phyloP scores from a whole-genome alignment of 345 rosid genomes.

The Salix koriyanagi region DNA sequence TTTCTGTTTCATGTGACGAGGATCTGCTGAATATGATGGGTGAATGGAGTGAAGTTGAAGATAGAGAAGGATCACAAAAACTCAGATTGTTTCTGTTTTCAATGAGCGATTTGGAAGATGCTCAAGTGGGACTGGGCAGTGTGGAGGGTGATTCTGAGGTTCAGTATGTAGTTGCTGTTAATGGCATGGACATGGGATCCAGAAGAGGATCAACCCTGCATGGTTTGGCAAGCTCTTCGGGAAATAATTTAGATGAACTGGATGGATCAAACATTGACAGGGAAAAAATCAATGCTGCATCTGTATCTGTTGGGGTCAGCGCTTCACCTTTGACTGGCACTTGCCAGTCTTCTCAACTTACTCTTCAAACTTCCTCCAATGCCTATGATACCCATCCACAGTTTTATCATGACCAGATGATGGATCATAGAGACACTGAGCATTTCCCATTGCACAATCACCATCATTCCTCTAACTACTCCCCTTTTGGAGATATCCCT shows the following conservation, averaged over 20 bases:
- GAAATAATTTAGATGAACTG: conserved; percentile 50
- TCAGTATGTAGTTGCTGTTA: conserved; percentile 69
- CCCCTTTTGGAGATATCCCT: conserved; percentile 32
- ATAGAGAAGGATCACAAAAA: conserved; percentile 51
- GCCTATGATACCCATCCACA: conserved; percentile 46
- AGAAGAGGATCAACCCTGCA: conserved; percentile 38
- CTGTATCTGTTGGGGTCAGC: conserved; percentile 34
- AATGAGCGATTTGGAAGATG: conserved; percentile 58
- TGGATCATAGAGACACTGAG: conserved; percentile 38
- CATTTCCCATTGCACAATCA: conserved; percentile 41
- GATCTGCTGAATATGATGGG: conserved; percentile 91
- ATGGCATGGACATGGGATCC: conserved; percentile 64
- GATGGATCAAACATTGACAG: conserved; percentile 39
- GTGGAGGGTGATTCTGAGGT: conserved; percentile 56
- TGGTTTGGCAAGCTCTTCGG: conserved; percentile 48
- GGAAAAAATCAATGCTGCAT: conserved; percentile 28
- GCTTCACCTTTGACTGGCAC: conserved; percentile 38
- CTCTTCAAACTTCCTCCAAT: conserved; percentile 40
- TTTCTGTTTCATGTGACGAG: conserved; percentile 83
- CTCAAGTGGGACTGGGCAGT: conserved; percentile 50
- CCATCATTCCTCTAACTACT: conserved; percentile 33
- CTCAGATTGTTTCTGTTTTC: conserved; percentile 75
- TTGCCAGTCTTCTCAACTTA: conserved; percentile 36
- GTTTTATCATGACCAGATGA: conserved; percentile 39
- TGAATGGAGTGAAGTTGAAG: conserved; percentile 62